Conservation (phyloP, 148 eudicot genomes). For the Nepenthes mirabilis region DNA sequence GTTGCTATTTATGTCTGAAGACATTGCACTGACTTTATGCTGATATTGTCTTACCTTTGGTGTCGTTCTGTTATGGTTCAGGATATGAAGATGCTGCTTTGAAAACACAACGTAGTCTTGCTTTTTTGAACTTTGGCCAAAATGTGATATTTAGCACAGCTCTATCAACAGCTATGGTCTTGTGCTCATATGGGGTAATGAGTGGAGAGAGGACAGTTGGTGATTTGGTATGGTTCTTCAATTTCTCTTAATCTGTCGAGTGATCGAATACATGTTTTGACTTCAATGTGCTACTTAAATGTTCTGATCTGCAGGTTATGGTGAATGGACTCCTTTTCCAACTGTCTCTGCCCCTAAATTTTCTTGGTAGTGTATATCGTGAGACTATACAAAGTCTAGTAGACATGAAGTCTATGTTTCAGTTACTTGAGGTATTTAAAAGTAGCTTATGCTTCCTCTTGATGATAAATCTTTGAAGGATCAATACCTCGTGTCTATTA, state of each 20-base stretch:
- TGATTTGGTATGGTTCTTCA: constrained; percentile 57
- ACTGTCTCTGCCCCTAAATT: constrained; percentile 86
- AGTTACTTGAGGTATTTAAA: constrained; percentile 65
- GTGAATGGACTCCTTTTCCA: constrained; percentile 95
- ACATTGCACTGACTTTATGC: no score
- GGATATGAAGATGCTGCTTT: constrained; percentile 95
- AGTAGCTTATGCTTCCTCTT: constrained; percentile 1
- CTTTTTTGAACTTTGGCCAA: constrained; percentile 84
- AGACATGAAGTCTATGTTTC: constrained; percentile 95
- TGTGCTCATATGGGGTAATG: constrained; percentile 75
- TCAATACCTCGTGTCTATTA: neutral
- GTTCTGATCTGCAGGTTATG: constrained; percentile 52
- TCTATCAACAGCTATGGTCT: constrained; percentile 77
- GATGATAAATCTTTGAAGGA: neutral
- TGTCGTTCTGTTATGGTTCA: constrained; percentile 13
- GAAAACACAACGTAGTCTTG: constrained; percentile 93
- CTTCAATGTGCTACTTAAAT: neutral
- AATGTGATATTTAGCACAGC: constrained; percentile 71
- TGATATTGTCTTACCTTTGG: no score
- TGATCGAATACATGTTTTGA: constrained; percentile 1
- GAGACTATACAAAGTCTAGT: constrained; percentile 89
- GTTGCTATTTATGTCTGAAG: no score
- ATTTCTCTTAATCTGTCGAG: neutral
- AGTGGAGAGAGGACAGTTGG: constrained; percentile 80
- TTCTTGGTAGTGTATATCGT: constrained; percentile 94